These are phyloP conservation scores for Hibiscus tridactylites DNA, from an alignment of 345 rosid species.

Conservation along the genomic window DNA sequence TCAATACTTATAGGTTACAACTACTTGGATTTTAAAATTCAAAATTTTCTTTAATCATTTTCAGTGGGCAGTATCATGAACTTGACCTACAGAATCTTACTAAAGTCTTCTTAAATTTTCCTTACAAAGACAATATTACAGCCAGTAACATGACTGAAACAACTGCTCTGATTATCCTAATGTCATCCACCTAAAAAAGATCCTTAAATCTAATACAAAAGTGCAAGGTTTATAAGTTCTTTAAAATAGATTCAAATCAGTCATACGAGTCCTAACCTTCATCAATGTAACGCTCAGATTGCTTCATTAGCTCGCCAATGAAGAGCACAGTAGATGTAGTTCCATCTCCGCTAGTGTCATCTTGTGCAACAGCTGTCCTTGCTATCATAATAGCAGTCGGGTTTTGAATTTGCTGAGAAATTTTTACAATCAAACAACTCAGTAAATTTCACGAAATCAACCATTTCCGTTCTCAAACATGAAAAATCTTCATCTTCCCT, in stretches of 20 bases:
- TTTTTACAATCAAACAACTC: neutral
- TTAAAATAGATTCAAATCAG: neutral
- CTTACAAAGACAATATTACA: neutral
- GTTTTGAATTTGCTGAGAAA: conserved; percentile 89
- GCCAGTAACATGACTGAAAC: neutral
- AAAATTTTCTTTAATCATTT: neutral
- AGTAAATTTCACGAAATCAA: neutral
- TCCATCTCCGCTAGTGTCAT: conserved; percentile 97
- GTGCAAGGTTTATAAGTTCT: neutral
- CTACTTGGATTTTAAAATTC: neutral
- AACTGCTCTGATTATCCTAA: neutral
- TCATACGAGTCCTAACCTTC: conserved; percentile 49
- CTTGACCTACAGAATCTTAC: neutral
- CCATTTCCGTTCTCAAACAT: neutral
- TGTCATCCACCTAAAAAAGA: neutral
- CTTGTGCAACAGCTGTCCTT: conserved; percentile 98
- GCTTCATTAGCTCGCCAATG: conserved; percentile 98
- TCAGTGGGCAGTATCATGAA: neutral
- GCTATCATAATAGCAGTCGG: conserved; percentile 99
- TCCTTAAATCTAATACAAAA: neutral
- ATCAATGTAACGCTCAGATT: conserved; percentile 90
- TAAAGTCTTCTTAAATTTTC: neutral
- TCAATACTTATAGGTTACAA: neutral
- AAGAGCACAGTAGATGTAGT: conserved; percentile 91
- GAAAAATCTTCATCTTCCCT: neutral